Percentiles rank a stretch among this genome's conserved stretches.
Evolutionary conservation across 2,329 filamentous ascomycete species (phyloP).

Genomic region (Dryadomyces quercus-mongolicae): DNA sequence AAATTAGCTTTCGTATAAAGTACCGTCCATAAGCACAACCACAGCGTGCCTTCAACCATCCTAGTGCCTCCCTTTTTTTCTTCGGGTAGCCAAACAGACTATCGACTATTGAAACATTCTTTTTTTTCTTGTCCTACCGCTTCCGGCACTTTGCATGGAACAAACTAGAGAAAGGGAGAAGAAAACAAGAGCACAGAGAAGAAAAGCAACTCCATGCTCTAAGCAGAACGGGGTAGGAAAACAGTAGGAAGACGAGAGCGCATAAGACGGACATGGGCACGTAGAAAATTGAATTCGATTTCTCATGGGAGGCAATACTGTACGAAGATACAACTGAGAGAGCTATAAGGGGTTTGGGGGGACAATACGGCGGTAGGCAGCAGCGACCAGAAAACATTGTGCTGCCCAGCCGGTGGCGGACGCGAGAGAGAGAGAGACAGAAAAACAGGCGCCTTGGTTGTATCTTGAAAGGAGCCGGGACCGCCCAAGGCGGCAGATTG

Average conservation of each 20-base stretch:
- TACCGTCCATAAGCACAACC: too few relatives aligned
- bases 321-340: conserved; percentile 7
- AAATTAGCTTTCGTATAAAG: too few relatives aligned
- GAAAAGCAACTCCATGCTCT: not conserved
- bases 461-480: not conserved
- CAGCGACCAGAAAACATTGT: not conserved
- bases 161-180: not conserved
- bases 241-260: not conserved
- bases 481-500: not conserved
- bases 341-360: not conserved
- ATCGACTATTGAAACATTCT: too few relatives aligned
- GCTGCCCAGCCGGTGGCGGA: not conserved
- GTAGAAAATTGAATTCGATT: conserved; percentile 6
- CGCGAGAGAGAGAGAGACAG: not conserved
- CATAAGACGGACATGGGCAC: not conserved
- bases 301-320: conserved; percentile 7
- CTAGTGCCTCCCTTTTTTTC: too few relatives aligned
- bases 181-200: not conserved
- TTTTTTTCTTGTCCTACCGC: too few relatives aligned
- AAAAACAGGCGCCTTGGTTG: not conserved
- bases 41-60: too few relatives aligned
- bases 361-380: not conserved
- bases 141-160: too few relatives aligned
- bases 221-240: too few relatives aligned
- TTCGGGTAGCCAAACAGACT: too few relatives aligned